Conservation (phyloP, 306 rosid species). For the Ammopiptanthus mongolicus region DNA sequence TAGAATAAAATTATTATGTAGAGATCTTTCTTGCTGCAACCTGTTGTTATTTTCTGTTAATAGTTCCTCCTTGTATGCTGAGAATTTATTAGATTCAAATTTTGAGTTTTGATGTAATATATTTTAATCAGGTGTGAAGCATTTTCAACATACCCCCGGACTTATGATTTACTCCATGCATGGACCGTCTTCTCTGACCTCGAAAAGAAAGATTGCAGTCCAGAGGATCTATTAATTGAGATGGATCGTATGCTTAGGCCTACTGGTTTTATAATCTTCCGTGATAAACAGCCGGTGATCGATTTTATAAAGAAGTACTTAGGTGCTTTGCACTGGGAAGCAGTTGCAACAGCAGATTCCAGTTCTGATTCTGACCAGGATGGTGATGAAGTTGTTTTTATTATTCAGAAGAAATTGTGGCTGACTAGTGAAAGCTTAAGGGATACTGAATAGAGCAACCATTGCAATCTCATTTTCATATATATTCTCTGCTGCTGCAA, state of each 20-base stretch:
- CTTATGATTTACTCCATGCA: constrained; percentile 86
- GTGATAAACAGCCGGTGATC: constrained; percentile 60
- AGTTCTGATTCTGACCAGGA: constrained; percentile 56
- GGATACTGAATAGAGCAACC: constrained; percentile 51
- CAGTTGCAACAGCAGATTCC: constrained; percentile 49
- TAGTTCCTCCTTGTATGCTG: not conserved
- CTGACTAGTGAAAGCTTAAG: constrained; percentile 62
- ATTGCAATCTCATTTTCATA: constrained; percentile 18
- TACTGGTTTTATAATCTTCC: constrained; percentile 71
- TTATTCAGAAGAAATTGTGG: constrained; percentile 89
- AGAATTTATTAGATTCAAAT: not conserved
- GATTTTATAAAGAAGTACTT: constrained; percentile 66
- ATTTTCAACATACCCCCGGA: constrained; percentile 91
- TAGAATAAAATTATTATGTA: not conserved
- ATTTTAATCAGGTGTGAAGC: constrained; percentile 70
- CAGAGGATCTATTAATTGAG: constrained; percentile 74
- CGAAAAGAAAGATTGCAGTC: constrained; percentile 67
- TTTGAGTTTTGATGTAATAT: constrained; percentile 10
- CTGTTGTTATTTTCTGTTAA: not conserved
- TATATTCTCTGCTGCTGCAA: constrained; percentile 33
- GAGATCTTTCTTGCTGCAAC: not conserved
- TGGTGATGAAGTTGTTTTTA: constrained; percentile 51
- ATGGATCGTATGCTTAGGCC: constrained; percentile 91
- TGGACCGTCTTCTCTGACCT: constrained; percentile 76
- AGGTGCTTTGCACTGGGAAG: constrained; percentile 89